Percentiles rank a stretch among this genome's conserved stretches.
phyloP scores from a whole-genome alignment of 768 basidiomycete species.

The Amanita pseudoporphyria region DNA sequence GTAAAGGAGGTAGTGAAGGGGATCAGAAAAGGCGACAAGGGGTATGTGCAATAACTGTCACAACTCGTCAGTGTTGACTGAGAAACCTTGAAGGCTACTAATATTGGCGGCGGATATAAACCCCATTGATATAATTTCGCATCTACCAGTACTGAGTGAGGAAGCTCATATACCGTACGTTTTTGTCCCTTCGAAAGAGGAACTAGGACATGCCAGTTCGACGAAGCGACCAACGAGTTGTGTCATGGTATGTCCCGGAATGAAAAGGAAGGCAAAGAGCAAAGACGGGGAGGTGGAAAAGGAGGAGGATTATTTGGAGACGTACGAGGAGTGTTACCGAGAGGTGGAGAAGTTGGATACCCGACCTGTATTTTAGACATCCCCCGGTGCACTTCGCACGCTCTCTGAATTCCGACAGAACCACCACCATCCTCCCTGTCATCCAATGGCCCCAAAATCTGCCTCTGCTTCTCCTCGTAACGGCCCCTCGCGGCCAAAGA shows the following conservation, averaged over 20 bases:
- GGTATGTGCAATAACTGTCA: constrained; percentile 31
- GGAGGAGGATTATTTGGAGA: constrained; percentile 79
- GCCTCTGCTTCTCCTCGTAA: constrained; percentile 36
- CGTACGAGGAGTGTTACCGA: constrained; percentile 77
- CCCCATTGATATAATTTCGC: constrained; percentile 97
- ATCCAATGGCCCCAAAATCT: constrained; percentile 39
- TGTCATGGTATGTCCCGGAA: constrained; percentile 85
- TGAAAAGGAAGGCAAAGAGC: constrained; percentile 60
- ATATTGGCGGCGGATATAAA: constrained; percentile 95
- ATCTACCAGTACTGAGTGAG: constrained; percentile 90
- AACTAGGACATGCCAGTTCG: constrained; percentile 89
- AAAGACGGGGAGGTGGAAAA: constrained; percentile 52
- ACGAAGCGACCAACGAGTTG: constrained; percentile 98
- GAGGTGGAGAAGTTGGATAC: constrained; percentile 81
- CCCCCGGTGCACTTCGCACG: too few species aligned
- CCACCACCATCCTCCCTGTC: constrained; percentile 14
- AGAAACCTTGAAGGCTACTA: constrained; percentile 49
- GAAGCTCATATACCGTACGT: constrained; percentile 88
- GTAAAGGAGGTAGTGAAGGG: constrained; percentile 99
- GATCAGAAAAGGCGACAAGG: constrained; percentile 94
- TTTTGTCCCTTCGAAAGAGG: constrained; percentile 88
- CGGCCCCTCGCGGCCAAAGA: constrained; percentile 16
- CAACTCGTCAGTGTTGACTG: not conserved
- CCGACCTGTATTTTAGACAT: constrained; percentile 55
- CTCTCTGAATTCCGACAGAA: constrained; percentile 9